phyloP scores from a whole-genome alignment of 2,329 filamentous ascomycete species.

The Verticillium albo-atrum region DNA sequence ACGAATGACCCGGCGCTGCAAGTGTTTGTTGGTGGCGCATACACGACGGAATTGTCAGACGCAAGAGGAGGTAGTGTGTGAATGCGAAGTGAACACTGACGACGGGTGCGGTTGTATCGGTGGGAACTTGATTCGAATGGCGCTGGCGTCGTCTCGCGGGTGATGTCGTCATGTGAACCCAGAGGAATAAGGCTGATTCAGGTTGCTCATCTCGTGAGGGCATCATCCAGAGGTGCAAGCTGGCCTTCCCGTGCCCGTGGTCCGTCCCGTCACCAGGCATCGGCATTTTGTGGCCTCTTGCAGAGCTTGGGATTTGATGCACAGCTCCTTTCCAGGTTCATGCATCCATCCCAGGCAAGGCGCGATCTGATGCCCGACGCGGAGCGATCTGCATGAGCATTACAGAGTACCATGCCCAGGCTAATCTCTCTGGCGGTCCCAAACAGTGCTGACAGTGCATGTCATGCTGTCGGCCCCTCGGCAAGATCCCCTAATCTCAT shows the following conservation, averaged over 20 bases:
- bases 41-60: too few species aligned
- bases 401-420: neutral
- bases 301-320: too few species aligned
- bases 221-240: neutral
- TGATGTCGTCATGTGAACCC: neutral
- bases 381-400: neutral
- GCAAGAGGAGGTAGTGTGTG: too few species aligned
- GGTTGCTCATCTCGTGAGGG: neutral
- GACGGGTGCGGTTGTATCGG: too few species aligned
- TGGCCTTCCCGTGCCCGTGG: neutral
- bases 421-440: neutral
- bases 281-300: neutral
- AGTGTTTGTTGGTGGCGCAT: too few species aligned
- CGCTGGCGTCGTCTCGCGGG: too few species aligned
- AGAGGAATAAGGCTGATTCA: neutral
- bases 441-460: neutral
- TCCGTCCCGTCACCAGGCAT: neutral
- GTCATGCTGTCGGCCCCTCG: neutral
- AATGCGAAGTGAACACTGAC: too few species aligned
- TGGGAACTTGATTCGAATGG: too few species aligned
- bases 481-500: neutral
- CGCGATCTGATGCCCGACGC: neutral
- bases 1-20: too few species aligned
- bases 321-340: neutral
- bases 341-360: neutral